Conservation (phyloP, 768 basidiomycete genomes). For the Lactifluus pinguis region DNA sequence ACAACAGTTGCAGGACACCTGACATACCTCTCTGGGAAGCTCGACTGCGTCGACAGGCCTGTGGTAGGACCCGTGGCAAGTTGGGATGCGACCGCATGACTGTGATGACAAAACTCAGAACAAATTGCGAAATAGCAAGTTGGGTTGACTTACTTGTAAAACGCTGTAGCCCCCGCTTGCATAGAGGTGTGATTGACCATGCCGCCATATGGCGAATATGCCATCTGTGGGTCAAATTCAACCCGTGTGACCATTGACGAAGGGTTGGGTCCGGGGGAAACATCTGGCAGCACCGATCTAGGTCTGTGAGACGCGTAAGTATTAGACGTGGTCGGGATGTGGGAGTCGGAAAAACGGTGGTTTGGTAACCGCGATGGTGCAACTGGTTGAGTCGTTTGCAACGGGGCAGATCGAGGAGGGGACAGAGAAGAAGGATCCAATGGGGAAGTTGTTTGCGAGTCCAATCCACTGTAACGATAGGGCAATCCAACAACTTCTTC, state of each 20-base stretch:
- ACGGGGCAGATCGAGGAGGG: not conserved
- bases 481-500: conserved; percentile 23
- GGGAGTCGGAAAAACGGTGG: not conserved
- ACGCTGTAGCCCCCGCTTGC: conserved; percentile 29
- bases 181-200: conserved; percentile 5
- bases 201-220: conserved; percentile 31
- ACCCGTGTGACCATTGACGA: conserved; percentile 9
- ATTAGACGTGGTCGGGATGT: not conserved
- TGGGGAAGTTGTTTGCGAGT: conserved; percentile 21
- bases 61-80: conserved; percentile 19
- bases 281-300: not conserved
- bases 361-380: not conserved
- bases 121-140: not conserved
- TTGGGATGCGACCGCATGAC: conserved; percentile 48
- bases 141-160: conserved; percentile 46
- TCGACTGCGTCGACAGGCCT: not conserved
- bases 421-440: conserved; percentile 13
- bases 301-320: not conserved
- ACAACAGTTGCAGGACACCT: not conserved
- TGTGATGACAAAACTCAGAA: conserved; percentile 21
- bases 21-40: conserved; percentile 3
- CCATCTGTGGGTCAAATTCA: conserved; percentile 39
- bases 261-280: not conserved
- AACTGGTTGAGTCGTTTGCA: not conserved
- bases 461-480: conserved; percentile 19